Conservation (phyloP, 805 yeast genomes). For the Kodamaea leandrae region DNA sequence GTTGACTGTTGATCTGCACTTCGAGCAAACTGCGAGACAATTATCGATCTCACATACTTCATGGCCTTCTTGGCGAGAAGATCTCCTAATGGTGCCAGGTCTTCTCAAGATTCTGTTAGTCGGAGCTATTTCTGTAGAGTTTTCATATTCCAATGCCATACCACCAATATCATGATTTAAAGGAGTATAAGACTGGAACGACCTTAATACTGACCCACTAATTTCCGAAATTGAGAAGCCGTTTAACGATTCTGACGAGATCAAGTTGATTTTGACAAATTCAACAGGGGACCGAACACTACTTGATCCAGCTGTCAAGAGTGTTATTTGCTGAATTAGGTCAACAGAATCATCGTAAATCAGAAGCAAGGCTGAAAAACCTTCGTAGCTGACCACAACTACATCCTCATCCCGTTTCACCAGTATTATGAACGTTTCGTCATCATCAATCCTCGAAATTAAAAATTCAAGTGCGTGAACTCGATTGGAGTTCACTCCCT, state of each 20-base stretch:
- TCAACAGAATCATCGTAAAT: background rate
- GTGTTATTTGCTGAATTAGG: background rate
- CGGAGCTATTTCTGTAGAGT: no score
- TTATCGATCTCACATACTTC: background rate
- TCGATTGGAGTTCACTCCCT: background rate
- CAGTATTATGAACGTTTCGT: background rate
- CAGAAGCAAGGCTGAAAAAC: background rate
- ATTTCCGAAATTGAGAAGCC: no score
- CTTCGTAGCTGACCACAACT: background rate
- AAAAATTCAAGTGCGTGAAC: background rate
- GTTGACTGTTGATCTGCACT: background rate
- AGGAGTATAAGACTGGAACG: no score
- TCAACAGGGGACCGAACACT: background rate
- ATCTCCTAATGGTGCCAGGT: background rate
- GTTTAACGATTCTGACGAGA: background rate
- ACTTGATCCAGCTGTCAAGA: background rate
- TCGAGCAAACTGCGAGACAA: background rate
- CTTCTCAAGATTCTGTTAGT: no score
- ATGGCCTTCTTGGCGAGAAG: background rate
- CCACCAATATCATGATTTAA: no score
- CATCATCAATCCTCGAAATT: background rate
- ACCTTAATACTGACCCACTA: no score
- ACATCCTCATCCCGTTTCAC: background rate
- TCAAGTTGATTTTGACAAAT: background rate
- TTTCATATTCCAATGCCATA: no score